These are phyloP conservation scores for Pilaira anomala DNA, from an alignment of 192 early-diverging fungal species.

Conservation along the genomic window DNA sequence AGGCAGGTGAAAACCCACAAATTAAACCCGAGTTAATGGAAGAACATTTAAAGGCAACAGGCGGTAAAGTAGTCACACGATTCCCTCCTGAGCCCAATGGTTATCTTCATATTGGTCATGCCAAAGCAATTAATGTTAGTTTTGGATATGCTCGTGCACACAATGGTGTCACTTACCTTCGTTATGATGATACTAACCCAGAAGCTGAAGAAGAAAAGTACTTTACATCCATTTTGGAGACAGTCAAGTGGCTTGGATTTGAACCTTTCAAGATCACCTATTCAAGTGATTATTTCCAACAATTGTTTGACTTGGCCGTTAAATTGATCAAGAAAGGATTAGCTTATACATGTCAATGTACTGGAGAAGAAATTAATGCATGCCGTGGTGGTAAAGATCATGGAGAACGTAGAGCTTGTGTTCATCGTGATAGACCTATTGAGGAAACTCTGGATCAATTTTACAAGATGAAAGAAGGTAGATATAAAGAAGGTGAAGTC, in stretches of 20 bases:
- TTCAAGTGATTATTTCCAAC: conserved; percentile 97
- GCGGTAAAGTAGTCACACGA: conserved; percentile 90
- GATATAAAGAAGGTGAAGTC: conserved; percentile 86
- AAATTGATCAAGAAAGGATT: conserved; percentile 83
- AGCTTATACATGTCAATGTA: conserved; percentile 86
- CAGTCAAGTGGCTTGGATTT: conserved; percentile 94
- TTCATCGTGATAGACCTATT: conserved; percentile 89
- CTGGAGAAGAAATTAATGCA: conserved; percentile 87
- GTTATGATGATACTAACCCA: conserved; percentile 63
- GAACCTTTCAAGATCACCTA: conserved; percentile 89
- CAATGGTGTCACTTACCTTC: conserved; percentile 86
- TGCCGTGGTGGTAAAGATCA: conserved; percentile 88
- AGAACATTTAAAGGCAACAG: conserved; percentile 87
- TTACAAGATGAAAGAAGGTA: conserved; percentile 97
- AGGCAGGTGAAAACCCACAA: conserved; percentile 95
- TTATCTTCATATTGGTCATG: conserved; percentile 98
- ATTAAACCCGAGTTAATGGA: conserved; percentile 87
- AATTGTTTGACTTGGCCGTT: conserved; percentile 92
- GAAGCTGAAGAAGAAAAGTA: conserved; percentile 95
- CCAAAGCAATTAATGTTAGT: conserved; percentile 99
- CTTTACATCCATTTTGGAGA: conserved; percentile 92
- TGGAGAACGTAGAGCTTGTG: conserved; percentile 84
- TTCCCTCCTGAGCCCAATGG: conserved; percentile 99
- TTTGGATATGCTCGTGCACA: conserved; percentile 96
- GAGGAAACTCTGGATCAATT: conserved; percentile 92